Percentiles rank a stretch among this genome's conserved stretches.
Evolutionary conservation across 2,329 filamentous ascomycete species (phyloP).

Genomic region (Colletotrichum sp.): DNA sequence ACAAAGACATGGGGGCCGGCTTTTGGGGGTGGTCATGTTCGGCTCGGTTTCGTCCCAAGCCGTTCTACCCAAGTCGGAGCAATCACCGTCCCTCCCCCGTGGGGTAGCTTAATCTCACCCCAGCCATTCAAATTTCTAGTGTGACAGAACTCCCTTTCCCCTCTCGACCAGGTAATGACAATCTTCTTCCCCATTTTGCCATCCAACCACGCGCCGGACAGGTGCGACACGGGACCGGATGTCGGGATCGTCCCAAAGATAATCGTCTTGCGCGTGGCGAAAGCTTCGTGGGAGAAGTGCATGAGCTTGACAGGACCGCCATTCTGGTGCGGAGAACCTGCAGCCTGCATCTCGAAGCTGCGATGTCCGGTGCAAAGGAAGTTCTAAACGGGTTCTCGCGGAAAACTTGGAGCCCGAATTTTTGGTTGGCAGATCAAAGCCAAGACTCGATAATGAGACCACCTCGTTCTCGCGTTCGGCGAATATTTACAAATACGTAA

Average conservation of each 20-base stretch:
- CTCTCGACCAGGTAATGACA: not conserved
- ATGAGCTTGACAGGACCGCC: not conserved
- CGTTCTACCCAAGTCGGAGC: constrained; percentile 6
- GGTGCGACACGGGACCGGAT: not conserved
- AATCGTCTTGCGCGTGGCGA: not conserved
- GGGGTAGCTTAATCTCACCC: not conserved
- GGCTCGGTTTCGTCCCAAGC: not conserved
- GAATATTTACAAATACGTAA: not conserved
- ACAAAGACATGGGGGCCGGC: not conserved
- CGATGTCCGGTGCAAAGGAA: not conserved
- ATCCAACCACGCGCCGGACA: not conserved
- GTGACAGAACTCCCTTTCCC: not conserved
- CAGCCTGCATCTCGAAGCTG: not conserved
- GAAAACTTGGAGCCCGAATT: not conserved
- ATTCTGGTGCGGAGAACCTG: not conserved
- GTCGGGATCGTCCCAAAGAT: not conserved
- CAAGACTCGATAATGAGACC: not conserved
- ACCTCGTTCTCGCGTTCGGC: not conserved
- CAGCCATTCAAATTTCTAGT: constrained; percentile 2
- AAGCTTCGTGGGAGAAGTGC: not conserved
- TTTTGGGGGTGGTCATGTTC: not conserved
- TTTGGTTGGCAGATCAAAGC: not conserved
- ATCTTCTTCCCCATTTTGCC: not conserved
- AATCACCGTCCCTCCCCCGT: constrained; percentile 3
- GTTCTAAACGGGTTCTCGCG: accelerated